Evolutionary conservation across 306 rosid genomes (phyloP).

Genomic region (Sphenostylis stenocarpa): DNA sequence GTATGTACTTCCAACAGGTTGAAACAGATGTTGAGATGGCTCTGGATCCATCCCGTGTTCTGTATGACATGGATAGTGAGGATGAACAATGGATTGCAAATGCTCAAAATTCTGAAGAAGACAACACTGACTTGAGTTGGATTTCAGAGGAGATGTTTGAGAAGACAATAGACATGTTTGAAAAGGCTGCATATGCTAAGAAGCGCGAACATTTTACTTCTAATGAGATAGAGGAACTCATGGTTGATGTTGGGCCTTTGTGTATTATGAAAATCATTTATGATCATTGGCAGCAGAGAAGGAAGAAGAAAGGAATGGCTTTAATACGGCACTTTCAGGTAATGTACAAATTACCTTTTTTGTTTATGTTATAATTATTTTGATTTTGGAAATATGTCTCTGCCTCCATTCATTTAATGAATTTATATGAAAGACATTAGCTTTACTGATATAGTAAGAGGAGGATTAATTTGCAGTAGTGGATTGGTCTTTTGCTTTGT

Average conservation of each 20-base stretch:
- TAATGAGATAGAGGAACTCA: conserved; percentile 75
- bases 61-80: conserved; percentile 98
- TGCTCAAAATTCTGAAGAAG: conserved; percentile 45
- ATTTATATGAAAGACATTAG: conserved; percentile 5
- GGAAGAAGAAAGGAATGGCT: conserved; percentile 83
- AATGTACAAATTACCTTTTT: conserved; percentile 23
- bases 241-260: conserved; percentile 51
- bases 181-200: conserved; percentile 79
- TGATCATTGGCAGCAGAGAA: conserved; percentile 75
- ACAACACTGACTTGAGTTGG: conserved; percentile 38
- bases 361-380: conserved; percentile 5
- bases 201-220: conserved; percentile 62
- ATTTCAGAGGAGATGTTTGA: conserved; percentile 65
- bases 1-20: conserved; percentile 69
- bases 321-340: conserved; percentile 94
- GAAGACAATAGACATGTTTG: conserved; percentile 82
- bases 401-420: neutral
- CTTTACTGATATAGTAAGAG: conserved; percentile 3
- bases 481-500: conserved; percentile 13
- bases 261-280: conserved; percentile 51
- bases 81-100: conserved; percentile 77
- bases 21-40: conserved; percentile 94
- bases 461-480: neutral
- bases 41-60: conserved; percentile 62
- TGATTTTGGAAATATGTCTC: conserved; percentile 2